phyloP scores from a whole-genome alignment of 768 basidiomycete genomes.

The Tulasnella sp. region DNA sequence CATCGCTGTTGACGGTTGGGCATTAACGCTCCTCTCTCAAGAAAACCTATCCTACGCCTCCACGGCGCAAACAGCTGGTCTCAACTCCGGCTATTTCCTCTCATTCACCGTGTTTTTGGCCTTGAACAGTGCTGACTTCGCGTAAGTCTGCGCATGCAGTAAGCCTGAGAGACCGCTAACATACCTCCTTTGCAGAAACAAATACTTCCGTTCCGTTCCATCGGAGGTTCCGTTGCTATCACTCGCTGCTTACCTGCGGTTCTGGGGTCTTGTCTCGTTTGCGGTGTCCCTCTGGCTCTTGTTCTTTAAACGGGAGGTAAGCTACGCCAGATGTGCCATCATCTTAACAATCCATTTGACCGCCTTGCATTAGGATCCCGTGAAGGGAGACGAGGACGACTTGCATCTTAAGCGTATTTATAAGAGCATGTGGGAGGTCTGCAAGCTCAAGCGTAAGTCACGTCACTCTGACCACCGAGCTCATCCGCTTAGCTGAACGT shows the following conservation, averaged over 20 bases:
- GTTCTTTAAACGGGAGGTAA: conserved; percentile 86
- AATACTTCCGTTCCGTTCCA: conserved; percentile 49
- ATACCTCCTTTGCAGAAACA: conserved; percentile 43
- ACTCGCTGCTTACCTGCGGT: conserved; percentile 78
- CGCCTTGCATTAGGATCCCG: conserved; percentile 62
- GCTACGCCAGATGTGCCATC: conserved; percentile 36
- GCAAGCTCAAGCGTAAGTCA: conserved; percentile 82
- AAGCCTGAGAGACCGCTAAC: not conserved
- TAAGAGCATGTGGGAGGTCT: conserved; percentile 92
- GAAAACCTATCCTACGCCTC: conserved; percentile 96
- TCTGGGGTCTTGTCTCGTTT: conserved; percentile 83
- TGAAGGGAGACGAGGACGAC: conserved; percentile 71
- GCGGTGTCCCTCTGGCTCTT: conserved; percentile 85
- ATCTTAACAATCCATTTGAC: not conserved
- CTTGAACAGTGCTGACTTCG: conserved; percentile 91
- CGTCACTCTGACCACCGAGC: not conserved
- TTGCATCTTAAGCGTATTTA: conserved; percentile 92
- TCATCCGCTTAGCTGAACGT: not conserved
- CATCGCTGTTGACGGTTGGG: conserved; percentile 73
- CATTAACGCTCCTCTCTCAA: conserved; percentile 69
- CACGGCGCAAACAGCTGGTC: conserved; percentile 95
- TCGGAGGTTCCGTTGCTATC: conserved; percentile 50
- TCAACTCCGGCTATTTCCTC: conserved; percentile 93
- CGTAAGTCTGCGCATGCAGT: conserved; percentile 49
- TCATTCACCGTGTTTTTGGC: conserved; percentile 98